phyloP scores from a whole-genome alignment of 331 rosid species.

The Quercus tomentella region DNA sequence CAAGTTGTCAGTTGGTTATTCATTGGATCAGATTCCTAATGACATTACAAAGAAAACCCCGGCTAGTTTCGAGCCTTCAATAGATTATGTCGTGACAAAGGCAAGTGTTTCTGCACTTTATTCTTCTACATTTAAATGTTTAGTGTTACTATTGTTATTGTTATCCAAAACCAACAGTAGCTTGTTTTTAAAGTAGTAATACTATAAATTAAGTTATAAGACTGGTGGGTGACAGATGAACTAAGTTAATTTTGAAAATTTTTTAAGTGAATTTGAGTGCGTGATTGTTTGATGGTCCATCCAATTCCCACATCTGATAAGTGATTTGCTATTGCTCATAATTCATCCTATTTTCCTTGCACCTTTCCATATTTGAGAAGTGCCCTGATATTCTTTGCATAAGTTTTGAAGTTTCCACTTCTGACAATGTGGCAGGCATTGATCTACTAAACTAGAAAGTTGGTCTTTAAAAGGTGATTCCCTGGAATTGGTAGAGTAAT shows the following conservation, averaged over 20 bases:
- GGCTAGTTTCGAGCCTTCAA: slow-evolving; percentile 96
- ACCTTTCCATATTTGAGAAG: no score
- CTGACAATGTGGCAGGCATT: no score
- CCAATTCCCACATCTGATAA: no score
- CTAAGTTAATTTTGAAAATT: not conserved
- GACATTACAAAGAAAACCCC: slow-evolving; percentile 95
- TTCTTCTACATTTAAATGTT: not conserved
- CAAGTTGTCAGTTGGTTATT: slow-evolving; percentile 80
- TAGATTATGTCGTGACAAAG: slow-evolving; percentile 97
- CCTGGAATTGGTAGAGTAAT: no score
- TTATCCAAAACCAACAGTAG: not conserved
- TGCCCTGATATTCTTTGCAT: no score
- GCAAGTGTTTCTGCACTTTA: slow-evolving; percentile 26
- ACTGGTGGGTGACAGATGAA: not conserved
- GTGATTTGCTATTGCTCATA: no score
- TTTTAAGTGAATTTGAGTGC: not conserved
- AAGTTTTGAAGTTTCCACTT: no score
- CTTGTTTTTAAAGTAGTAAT: not conserved
- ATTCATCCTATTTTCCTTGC: no score
- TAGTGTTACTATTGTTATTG: not conserved
- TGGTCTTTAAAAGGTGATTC: no score
- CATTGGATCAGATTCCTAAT: slow-evolving; percentile 86
- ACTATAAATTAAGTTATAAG: no score
- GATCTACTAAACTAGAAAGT: no score
- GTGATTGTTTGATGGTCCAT: no score